Conservation (phyloP, 73 alveolate genomes). For the Tetrahymena elliotti region DNA sequence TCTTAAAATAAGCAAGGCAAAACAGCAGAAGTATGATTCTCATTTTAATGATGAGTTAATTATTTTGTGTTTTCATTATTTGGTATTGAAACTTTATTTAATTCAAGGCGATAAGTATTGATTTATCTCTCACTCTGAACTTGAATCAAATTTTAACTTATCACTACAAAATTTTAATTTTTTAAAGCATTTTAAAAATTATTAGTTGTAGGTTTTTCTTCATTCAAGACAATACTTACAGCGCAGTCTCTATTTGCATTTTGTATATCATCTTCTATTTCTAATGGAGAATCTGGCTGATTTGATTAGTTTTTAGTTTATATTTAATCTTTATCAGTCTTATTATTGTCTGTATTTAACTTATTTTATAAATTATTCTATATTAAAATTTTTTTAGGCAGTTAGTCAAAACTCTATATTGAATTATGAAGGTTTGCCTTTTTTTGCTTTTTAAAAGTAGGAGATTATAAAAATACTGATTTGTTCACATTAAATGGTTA, state of each 20-base stretch:
- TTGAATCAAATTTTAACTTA: background rate
- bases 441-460: background rate
- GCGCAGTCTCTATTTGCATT: background rate
- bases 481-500: background rate
- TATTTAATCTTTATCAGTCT: background rate
- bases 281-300: background rate
- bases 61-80: no score
- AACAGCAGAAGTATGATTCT: background rate
- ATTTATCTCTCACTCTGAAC: background rate
- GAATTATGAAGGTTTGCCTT: background rate
- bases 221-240: background rate
- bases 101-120: background rate
- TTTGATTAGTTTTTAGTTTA: no score
- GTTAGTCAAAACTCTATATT: background rate
- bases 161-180: background rate
- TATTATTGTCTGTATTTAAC: no score
- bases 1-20: background rate
- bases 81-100: no score
- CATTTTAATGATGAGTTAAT: background rate
- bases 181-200: background rate
- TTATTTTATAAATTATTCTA: background rate
- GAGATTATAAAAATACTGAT: background rate
- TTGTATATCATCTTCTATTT: background rate
- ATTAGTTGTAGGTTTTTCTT: background rate
- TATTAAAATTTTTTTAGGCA: background rate